Conservation (phyloP, 768 basidiomycete genomes). For the Leccinum barrowsii region DNA sequence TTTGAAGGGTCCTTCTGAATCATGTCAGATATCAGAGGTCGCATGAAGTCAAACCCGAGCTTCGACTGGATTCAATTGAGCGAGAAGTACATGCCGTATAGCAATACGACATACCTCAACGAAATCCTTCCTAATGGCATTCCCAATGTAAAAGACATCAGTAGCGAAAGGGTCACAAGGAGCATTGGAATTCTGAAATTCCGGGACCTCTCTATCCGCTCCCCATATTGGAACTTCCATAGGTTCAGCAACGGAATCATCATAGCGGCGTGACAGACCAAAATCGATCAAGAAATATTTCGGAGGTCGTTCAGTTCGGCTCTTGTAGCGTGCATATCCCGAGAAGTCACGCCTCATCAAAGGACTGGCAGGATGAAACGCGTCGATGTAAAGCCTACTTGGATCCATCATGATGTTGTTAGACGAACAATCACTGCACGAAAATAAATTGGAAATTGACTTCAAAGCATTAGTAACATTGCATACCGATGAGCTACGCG, state of each 20-base stretch:
- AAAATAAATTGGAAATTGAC: neutral
- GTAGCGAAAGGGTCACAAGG: neutral
- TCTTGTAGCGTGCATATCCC: neutral
- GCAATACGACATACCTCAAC: too few species aligned
- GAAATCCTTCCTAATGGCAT: too few species aligned
- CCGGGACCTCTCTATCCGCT: neutral
- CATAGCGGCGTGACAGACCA: neutral
- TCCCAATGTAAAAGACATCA: neutral
- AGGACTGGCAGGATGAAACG: neutral
- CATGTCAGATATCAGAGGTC: conserved; percentile 29
- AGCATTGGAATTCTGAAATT: neutral
- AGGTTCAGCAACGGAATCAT: neutral
- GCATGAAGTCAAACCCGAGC: too few species aligned
- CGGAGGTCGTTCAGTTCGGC: too few species aligned
- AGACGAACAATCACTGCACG: neutral
- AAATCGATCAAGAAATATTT: too few species aligned
- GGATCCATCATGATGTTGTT: neutral
- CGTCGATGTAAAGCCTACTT: neutral
- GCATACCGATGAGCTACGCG: neutral
- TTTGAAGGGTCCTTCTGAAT: conserved; percentile 31
- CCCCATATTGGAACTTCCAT: neutral
- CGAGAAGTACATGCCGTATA: too few species aligned
- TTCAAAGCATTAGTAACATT: neutral
- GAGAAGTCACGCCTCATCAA: neutral
- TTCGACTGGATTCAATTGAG: too few species aligned